Evolutionary conservation across 257 asterid genomes (phyloP), one percentile per base, ranked within the genome.

Genomic region (Forsythia suspensa): DNA sequence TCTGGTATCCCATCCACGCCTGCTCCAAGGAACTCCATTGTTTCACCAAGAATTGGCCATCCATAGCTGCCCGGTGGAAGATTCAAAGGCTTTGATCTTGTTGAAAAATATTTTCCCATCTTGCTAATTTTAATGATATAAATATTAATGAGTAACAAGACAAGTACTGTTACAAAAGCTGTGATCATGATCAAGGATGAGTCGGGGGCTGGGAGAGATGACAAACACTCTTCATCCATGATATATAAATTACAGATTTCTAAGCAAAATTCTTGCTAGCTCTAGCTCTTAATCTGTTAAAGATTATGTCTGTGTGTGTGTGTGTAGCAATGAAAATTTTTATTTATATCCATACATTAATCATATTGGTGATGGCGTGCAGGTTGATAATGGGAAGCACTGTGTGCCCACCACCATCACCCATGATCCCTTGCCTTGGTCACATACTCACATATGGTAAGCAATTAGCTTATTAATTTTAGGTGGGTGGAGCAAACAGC

Each of bases 21-120:
- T 11, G 86, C 84, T 21, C 90, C 76, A 39, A 89, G 89, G 76
- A 89, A 87, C 10, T 71, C 85, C 13, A 70, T 3, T 2, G 92
- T 87, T 77, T 87, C 92, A 3, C 92, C 92, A 7, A 89, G 79
- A 59, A 89, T 36, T 16, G 91, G 92, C 90, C 91, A 87, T 1
- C 92, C 92, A 1, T 77, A 85, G 84, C 87, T 89, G 70, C 92
- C 92, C 0, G 91, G 92, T 57, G 92, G 92, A 75, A 86, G 88
- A 80, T 85, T 86, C 61, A 46, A 61, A 5, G 80, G 7, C 21
- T 39, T 68, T 79, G 52, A 75, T 44, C 44, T 75, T 41, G 74
- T 7, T 24, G 75, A 71, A 24, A 10, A 63, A 63, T 24, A 12
- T 3, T 21, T 63, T 63, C 70, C 39, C 3, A 34, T 29, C 9